Evolutionary conservation across 2,329 filamentous ascomycete species (phyloP).

Genomic region (Diaporthe longicolla): DNA sequence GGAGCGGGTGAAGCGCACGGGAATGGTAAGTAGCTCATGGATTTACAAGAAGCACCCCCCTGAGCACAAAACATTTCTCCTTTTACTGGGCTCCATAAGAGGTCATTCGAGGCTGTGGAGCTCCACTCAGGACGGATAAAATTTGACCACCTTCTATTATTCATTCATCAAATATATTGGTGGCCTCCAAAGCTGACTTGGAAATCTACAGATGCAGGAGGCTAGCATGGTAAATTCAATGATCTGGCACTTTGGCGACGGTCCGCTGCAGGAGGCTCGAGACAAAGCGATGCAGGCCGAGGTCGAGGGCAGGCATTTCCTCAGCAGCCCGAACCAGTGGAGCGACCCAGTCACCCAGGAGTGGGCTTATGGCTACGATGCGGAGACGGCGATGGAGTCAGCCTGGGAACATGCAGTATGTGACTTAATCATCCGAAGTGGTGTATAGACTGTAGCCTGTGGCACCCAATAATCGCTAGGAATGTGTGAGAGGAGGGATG

Average conservation of each 20-base stretch:
- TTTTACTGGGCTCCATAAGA: too few relatives aligned
- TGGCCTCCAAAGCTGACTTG: too few relatives aligned
- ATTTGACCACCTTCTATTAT: too few relatives aligned
- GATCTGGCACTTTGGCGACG: slow-evolving; percentile 63
- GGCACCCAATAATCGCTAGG: too few relatives aligned
- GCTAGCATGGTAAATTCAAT: slow-evolving; percentile 61
- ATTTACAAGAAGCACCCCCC: too few relatives aligned
- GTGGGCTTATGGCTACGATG: slow-evolving; percentile 66
- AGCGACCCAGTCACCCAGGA: slow-evolving; percentile 60
- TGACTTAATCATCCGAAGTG: background rate
- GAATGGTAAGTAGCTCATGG: slow-evolving; percentile 41
- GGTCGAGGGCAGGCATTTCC: slow-evolving; percentile 54
- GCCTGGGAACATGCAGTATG: slow-evolving; percentile 45
- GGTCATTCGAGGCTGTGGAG: too few relatives aligned
- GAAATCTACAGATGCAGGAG: slow-evolving; percentile 60
- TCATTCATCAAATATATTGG: too few relatives aligned
- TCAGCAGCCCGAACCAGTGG: slow-evolving; percentile 62
- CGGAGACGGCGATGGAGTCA: slow-evolving; percentile 54
- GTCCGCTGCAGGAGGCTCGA: slow-evolving; percentile 56
- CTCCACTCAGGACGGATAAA: too few relatives aligned
- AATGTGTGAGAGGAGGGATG: too few relatives aligned
- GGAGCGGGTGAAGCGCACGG: slow-evolving; percentile 52
- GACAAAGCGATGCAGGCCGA: slow-evolving; percentile 59
- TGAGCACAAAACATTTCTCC: too few relatives aligned
- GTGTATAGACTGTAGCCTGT: background rate